phyloP scores from a whole-genome alignment of 352 stramenopile genomes.

The Phytophthora cryptogea region DNA sequence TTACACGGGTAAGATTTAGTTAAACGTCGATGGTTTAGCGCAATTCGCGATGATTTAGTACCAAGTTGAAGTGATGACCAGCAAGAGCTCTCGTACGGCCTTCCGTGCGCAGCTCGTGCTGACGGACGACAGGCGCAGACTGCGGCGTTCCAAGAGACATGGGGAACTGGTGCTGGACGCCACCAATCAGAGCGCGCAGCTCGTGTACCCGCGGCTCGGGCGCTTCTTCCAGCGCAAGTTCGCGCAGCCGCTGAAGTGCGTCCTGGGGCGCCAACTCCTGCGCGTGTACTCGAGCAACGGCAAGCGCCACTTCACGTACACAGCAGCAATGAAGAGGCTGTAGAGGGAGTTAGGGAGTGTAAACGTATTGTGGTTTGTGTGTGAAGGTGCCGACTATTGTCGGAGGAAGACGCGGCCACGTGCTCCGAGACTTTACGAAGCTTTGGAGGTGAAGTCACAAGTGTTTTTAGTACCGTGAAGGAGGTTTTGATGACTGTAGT shows the following conservation, averaged over 20 bases:
- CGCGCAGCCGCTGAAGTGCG: slow-evolving; percentile 54
- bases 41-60: too few species aligned
- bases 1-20: neutral
- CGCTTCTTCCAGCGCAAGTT: slow-evolving; percentile 52
- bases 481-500: slow-evolving; percentile 1
- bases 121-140: slow-evolving; percentile 16
- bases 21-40: neutral
- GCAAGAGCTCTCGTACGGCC: neutral
- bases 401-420: slow-evolving; percentile 33
- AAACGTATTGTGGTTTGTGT: neutral
- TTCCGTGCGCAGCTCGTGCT: slow-evolving; percentile 46
- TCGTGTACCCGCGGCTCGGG: slow-evolving; percentile 48
- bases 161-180: slow-evolving; percentile 43
- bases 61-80: slow-evolving; percentile 32
- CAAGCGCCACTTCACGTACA: slow-evolving; percentile 47
- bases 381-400: slow-evolving; percentile 32
- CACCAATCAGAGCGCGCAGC: slow-evolving; percentile 38
- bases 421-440: slow-evolving; percentile 31
- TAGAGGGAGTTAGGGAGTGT: neutral
- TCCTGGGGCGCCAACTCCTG: slow-evolving; percentile 44
- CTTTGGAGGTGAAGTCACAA: slow-evolving; percentile 34
- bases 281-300: slow-evolving; percentile 55
- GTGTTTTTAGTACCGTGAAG: neutral
- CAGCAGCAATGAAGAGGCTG: neutral
- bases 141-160: slow-evolving; percentile 45